Conservation (phyloP, 176 grass and related monocot species). For the Eragrostis nindensis region DNA sequence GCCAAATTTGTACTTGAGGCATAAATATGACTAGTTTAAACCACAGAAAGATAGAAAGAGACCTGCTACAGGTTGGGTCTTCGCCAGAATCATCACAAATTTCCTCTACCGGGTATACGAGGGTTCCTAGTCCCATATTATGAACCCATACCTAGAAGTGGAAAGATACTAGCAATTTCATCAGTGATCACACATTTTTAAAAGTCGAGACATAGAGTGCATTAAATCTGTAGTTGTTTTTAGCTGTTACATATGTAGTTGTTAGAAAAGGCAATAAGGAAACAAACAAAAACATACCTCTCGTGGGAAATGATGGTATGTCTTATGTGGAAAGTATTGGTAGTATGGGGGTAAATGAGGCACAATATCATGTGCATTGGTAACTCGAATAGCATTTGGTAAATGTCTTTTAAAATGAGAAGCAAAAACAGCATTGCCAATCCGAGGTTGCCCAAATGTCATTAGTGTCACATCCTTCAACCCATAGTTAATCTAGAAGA, state of each 20-base stretch:
- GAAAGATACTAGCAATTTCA: neutral
- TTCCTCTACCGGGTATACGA: constrained; percentile 57
- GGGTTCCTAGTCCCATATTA: constrained; percentile 55
- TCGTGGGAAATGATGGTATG: constrained; percentile 71
- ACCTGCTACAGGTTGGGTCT: constrained; percentile 91
- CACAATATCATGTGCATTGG: constrained; percentile 69
- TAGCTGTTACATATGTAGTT: no score
- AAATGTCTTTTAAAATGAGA: constrained; percentile 53
- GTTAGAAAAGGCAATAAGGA: constrained; percentile 22
- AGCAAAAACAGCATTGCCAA: constrained; percentile 69
- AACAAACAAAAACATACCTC: constrained; percentile 50
- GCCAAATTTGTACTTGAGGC: neutral
- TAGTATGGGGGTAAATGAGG: constrained; percentile 82
- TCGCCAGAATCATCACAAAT: constrained; percentile 86
- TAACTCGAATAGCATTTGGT: constrained; percentile 62
- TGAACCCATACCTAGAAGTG: constrained; percentile 81
- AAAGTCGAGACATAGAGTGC: neutral
- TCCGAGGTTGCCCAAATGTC: constrained; percentile 80
- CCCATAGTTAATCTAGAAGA: constrained; percentile 55
- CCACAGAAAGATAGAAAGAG: neutral
- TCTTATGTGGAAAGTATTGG: constrained; percentile 66
- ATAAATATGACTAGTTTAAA: neutral
- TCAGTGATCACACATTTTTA: neutral
- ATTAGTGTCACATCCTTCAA: constrained; percentile 58
- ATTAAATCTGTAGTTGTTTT: no score